Evolutionary conservation across 768 basidiomycete species (phyloP).

Genomic region (Daedaleopsis sinensis): DNA sequence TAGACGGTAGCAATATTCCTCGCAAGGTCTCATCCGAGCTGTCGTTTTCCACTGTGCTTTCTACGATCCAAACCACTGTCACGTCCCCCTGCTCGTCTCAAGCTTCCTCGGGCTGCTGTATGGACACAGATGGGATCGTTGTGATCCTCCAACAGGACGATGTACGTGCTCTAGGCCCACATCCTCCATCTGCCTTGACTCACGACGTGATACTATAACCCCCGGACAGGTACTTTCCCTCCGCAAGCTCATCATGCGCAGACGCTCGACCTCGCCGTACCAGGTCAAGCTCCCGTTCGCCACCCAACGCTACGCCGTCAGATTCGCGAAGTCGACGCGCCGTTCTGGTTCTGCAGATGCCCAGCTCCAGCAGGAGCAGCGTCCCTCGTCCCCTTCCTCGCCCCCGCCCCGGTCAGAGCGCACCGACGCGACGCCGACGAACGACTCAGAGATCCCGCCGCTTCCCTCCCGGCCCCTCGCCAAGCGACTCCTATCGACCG

Average conservation of each 20-base stretch:
- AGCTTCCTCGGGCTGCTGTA: too few species aligned
- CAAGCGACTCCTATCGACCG: not conserved
- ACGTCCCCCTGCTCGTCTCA: too few species aligned
- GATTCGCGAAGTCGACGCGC: not conserved
- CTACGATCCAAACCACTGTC: not conserved
- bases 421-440: too few species aligned
- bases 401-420: too few species aligned
- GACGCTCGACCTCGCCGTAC: constrained; percentile 18
- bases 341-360: not conserved
- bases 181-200: not conserved
- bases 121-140: too few species aligned
- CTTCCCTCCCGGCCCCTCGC: not conserved
- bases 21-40: too few species aligned
- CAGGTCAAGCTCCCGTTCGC: constrained; percentile 20
- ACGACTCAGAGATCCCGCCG: too few species aligned
- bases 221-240: constrained; percentile 7
- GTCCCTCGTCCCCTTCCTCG: too few species aligned
- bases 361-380: too few species aligned
- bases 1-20: not conserved
- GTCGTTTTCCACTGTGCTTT: not conserved
- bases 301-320: constrained; percentile 8
- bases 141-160: too few species aligned
- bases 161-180: too few species aligned
- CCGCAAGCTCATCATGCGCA: constrained; percentile 15
- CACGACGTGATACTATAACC: not conserved